A percentile compares a stretch with the other conserved stretches of the same genome.
Conservation (phyloP, 208 protist genomes). For the Perkinsela sp. region DNA sequence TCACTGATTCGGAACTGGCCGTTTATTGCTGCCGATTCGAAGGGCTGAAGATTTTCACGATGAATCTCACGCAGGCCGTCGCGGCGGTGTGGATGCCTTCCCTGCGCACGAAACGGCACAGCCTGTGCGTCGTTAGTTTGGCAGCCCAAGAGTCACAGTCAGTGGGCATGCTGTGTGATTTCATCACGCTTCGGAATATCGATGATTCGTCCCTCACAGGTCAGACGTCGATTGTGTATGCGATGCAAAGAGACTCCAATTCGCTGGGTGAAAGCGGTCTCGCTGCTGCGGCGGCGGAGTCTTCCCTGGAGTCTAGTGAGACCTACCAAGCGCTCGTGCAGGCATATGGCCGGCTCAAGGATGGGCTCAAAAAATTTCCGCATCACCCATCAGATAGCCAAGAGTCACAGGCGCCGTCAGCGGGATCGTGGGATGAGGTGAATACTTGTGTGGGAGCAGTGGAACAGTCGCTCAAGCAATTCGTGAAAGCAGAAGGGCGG, state of each 20-base stretch:
- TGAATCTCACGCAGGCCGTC: background rate
- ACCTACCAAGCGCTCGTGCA: background rate
- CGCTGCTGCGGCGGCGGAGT: background rate
- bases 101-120: background rate
- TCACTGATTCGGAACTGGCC: background rate
- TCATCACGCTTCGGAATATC: background rate
- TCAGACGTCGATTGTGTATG: background rate
- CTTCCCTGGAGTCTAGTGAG: background rate
- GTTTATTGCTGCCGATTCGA: background rate
- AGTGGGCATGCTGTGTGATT: background rate
- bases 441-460: background rate
- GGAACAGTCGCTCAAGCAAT: background rate
- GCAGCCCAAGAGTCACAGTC: background rate
- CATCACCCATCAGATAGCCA: background rate
- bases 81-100: background rate
- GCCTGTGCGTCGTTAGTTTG: background rate
- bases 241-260: background rate
- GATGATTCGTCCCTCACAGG: background rate
- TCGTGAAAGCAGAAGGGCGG: background rate
- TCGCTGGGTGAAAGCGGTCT: background rate
- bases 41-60: background rate
- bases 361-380: background rate
- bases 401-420: background rate
- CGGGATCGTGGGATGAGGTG: background rate
- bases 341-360: background rate